Percentiles rank a stretch among this genome's conserved stretches.
Evolutionary conservation across 2,329 filamentous ascomycete species (phyloP).

Genomic region (Triangularia verruculosa): DNA sequence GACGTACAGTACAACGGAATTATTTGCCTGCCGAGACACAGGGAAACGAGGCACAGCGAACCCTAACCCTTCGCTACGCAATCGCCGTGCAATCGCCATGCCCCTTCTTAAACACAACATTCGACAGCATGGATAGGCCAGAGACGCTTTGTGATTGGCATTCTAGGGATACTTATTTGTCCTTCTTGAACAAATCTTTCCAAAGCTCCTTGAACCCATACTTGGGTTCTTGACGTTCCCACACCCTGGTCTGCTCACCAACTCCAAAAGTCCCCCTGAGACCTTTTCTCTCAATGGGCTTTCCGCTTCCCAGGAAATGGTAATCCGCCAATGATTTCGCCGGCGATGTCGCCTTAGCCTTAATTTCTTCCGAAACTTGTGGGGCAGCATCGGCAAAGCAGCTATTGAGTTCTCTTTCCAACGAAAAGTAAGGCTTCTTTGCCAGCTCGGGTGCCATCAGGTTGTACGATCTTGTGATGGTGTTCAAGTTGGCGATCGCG

Average conservation of each 20-base stretch:
- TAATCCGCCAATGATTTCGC: slow-evolving; percentile 40
- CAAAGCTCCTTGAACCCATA: slow-evolving; percentile 91
- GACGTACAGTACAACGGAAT: not conserved
- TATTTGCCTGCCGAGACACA: not conserved
- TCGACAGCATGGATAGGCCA: not conserved
- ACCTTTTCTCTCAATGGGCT: not conserved
- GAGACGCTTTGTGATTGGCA: not conserved
- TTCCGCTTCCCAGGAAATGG: slow-evolving; percentile 27
- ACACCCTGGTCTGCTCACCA: slow-evolving; percentile 55
- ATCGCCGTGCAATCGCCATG: too few species aligned
- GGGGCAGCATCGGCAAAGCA: slow-evolving; percentile 89
- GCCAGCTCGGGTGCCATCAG: slow-evolving; percentile 89
- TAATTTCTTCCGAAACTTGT: slow-evolving; percentile 67
- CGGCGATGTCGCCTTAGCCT: slow-evolving; percentile 57
- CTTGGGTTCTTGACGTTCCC: slow-evolving; percentile 70
- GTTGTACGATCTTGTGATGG: slow-evolving; percentile 82
- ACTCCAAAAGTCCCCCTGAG: slow-evolving; percentile 57
- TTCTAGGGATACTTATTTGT: not conserved
- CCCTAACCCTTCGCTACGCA: not conserved
- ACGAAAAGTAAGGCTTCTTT: slow-evolving; percentile 85
- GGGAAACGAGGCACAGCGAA: not conserved
- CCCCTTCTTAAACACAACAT: too few species aligned
- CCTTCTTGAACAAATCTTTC: slow-evolving; percentile 65
- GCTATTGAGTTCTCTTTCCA: slow-evolving; percentile 74
- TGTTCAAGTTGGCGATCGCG: slow-evolving; percentile 74